A percentile compares a stretch with the other conserved stretches of the same genome.
phyloP scores from a whole-genome alignment of 1,284 basidiomycete genomes.

The Ceratobasidium sp. region DNA sequence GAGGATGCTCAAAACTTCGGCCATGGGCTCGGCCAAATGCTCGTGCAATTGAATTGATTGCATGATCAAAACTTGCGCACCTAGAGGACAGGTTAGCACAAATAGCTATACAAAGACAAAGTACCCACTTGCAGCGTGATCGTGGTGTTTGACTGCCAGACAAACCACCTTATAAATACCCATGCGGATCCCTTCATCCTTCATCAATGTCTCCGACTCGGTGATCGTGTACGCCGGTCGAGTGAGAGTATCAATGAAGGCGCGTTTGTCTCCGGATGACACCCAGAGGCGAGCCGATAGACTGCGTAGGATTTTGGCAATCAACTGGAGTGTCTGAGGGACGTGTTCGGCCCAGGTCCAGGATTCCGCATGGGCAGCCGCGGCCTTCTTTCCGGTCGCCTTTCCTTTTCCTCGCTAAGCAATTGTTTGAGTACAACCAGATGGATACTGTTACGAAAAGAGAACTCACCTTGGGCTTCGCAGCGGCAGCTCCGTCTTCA shows the following conservation, averaged over 20 bases:
- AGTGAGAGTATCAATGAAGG: slow-evolving; percentile 85
- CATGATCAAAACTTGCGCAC: slow-evolving; percentile 88
- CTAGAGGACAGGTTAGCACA: slow-evolving; percentile 42
- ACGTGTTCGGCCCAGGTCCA: slow-evolving; percentile 88
- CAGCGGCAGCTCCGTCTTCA: slow-evolving; percentile 59
- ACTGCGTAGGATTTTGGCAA: slow-evolving; percentile 77
- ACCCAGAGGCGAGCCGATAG: slow-evolving; percentile 88
- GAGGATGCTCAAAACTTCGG: slow-evolving; percentile 84
- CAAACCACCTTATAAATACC: slow-evolving; percentile 91
- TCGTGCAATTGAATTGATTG: slow-evolving; percentile 95
- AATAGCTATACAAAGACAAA: neutral
- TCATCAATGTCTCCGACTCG: slow-evolving; percentile 91
- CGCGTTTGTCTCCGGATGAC: slow-evolving; percentile 82
- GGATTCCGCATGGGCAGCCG: slow-evolving; percentile 51
- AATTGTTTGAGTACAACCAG: neutral
- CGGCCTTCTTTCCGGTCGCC: slow-evolving; percentile 60
- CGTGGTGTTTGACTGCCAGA: slow-evolving; percentile 90
- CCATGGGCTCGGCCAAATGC: slow-evolving; percentile 93
- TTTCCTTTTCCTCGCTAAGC: slow-evolving; percentile 63
- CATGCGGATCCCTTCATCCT: slow-evolving; percentile 73
- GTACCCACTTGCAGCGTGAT: slow-evolving; percentile 72
- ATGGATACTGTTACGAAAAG: neutral
- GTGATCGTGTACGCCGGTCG: slow-evolving; percentile 86
- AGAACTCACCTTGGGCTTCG: slow-evolving; percentile 55
- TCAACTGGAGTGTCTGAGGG: slow-evolving; percentile 70